These are phyloP conservation scores for Phytophthora pinifolia DNA, from an alignment of 352 stramenopile genomes.

Conservation along the genomic window DNA sequence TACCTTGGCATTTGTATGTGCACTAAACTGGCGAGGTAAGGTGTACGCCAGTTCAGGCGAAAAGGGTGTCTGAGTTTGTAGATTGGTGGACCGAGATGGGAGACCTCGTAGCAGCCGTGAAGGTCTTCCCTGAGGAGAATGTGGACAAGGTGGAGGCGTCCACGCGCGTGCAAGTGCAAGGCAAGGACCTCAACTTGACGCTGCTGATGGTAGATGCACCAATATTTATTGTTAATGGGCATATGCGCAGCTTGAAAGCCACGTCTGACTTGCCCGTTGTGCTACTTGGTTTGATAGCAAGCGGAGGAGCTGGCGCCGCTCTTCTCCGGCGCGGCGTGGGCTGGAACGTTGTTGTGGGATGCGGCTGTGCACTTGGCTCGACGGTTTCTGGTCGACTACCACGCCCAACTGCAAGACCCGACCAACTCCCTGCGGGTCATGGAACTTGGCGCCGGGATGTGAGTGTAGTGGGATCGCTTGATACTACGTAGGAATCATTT, in stretches of 20 bases:
- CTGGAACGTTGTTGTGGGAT: constrained; percentile 91
- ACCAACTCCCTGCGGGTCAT: constrained; percentile 50
- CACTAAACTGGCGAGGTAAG: constrained; percentile 7
- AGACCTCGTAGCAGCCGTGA: constrained; percentile 16
- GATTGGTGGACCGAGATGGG: constrained; percentile 10
- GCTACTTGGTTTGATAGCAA: constrained; percentile 39
- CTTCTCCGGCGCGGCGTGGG: constrained; percentile 93
- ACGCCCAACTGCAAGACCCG: constrained; percentile 29
- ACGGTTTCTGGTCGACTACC: constrained; percentile 56
- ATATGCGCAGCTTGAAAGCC: neutral
- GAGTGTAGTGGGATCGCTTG: constrained; percentile 23
- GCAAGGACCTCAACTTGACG: constrained; percentile 55
- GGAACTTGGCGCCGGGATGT: constrained; percentile 86
- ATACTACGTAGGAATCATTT: neutral
- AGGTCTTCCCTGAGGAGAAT: constrained; percentile 58
- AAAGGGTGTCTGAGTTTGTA: neutral
- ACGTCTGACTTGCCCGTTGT: constrained; percentile 16
- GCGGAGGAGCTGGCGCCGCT: constrained; percentile 90
- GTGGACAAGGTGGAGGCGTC: constrained; percentile 58
- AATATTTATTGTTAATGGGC: neutral
- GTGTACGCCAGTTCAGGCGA: neutral
- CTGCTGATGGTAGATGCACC: constrained; percentile 57
- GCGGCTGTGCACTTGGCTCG: constrained; percentile 70
- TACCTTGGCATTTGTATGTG: constrained; percentile 13
- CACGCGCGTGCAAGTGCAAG: constrained; percentile 55